Base-by-base conservation (phyloP, 2,329 filamentous ascomycete species). In the Diaporthe citrichinensis region DNA sequence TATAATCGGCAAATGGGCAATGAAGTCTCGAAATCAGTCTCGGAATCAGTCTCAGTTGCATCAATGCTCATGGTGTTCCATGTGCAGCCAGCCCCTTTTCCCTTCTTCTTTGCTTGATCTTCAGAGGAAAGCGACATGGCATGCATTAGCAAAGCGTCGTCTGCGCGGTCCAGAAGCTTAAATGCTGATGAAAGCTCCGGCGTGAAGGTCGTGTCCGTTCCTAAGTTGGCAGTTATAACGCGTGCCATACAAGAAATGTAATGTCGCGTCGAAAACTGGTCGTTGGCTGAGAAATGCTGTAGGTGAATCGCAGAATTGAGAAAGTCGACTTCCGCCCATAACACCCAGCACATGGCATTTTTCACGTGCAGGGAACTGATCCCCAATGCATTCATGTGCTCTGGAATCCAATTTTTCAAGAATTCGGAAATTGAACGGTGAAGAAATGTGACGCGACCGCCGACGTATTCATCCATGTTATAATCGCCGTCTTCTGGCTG, bases 211-310 rank as follows among this genome's bases (percentile, higher is more conserved):
- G 17, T 10, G 28, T 58, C 55, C 8, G 28, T 36, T 15, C 17
- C 7, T 17, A 58, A 58, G 3, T 10, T 23, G 8, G 4, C 2
- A 7, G 36, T 4, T 58, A 4, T 23, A 58, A 7, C 55, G 9
- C 14, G 8, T 15, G 28, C 6, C 28, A 34, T 34, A 2, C 17
- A 1, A 0, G 9, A 1, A 3, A 58, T 34, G 17, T 23, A 10
- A 34, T 0, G 0, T 20, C 31, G 28, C 28, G 10, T 8, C 1
- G 0, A 8, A 14, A 0, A 8, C 31, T 23, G 55, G 7, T 58
- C 17, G 0, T 10, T 0, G 0, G 3, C 6, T 12, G 55, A 23
- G 15, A 10, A 23, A 4, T 36, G 12, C 15, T 17, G 25, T 20
- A n/a, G 55, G 3, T 31, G 20, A 1, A 58, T 20, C 7, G 55